phyloP scores from a whole-genome alignment of 176 grass and related monocot species.

The Calamus simplicifolius region DNA sequence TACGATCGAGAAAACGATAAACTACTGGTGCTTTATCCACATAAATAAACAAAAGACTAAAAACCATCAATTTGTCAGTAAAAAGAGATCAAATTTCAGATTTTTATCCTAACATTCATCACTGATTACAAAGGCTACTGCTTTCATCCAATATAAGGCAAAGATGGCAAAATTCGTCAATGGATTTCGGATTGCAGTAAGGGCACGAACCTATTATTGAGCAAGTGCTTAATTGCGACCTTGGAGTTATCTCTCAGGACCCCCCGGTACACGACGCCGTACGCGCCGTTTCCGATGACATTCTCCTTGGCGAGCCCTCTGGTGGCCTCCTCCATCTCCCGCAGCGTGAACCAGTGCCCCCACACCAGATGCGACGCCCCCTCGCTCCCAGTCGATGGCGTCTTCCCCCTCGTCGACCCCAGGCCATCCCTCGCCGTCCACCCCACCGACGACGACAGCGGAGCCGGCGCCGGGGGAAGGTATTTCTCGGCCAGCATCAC shows the following conservation, averaged over 20 bases:
- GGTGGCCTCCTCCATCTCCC: constrained; percentile 68
- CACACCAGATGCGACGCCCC: constrained; percentile 65
- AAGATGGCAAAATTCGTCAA: too few relatives aligned
- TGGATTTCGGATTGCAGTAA: background rate
- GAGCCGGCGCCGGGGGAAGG: constrained; percentile 23
- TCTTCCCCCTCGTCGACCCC: background rate
- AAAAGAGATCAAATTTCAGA: too few relatives aligned
- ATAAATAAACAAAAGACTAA: too few relatives aligned
- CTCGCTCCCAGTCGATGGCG: constrained; percentile 1
- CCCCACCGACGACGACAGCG: constrained; percentile 10
- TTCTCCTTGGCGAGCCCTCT: constrained; percentile 41
- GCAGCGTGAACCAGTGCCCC: constrained; percentile 59
- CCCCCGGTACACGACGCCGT: constrained; percentile 72
- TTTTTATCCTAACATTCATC: too few relatives aligned
- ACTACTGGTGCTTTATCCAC: too few relatives aligned
- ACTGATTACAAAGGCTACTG: too few relatives aligned
- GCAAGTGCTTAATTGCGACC: constrained; percentile 85
- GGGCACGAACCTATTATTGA: constrained; percentile 59
- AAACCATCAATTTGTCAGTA: too few relatives aligned
- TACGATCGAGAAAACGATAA: too few relatives aligned
- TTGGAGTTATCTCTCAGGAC: constrained; percentile 48
- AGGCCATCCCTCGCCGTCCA: constrained; percentile 27
- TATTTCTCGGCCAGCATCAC: constrained; percentile 2
- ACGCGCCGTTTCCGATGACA: constrained; percentile 75
- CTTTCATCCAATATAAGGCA: too few relatives aligned